Conservation (phyloP, 495 filamentous ascomycete species). For the Halenospora varia region DNA sequence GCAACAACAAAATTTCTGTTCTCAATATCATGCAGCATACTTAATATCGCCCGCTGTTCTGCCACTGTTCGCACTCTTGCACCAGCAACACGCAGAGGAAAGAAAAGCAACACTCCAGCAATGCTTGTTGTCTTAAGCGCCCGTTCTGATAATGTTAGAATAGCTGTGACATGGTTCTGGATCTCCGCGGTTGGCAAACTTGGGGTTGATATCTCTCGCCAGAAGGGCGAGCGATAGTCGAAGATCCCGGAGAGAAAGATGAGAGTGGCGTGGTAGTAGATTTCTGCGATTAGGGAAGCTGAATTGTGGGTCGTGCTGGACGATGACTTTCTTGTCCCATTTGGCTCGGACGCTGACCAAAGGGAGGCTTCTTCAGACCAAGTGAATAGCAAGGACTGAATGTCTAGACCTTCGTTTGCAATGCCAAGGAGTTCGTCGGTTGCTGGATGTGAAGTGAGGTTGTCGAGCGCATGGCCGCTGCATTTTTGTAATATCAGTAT, state of each 20-base stretch:
- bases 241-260: conserved; percentile 23
- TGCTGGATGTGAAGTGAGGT: too few species aligned
- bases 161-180: conserved; percentile 6
- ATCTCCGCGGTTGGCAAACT: not conserved
- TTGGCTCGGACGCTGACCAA: too few species aligned
- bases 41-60: conserved; percentile 22
- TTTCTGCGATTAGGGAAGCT: conserved; percentile 3
- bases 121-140: conserved; percentile 10
- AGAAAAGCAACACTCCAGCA: conserved; percentile 16
- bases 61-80: conserved; percentile 4
- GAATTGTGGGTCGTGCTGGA: not conserved
- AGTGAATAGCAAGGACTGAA: not conserved
- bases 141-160: not conserved
- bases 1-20: conserved; percentile 19
- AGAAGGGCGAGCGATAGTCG: conserved; percentile 13
- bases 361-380: conserved; percentile 8
- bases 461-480: too few species aligned
- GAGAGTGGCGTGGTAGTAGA: conserved; percentile 13
- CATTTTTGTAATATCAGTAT: too few species aligned
- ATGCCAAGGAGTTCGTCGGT: not conserved
- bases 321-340: too few species aligned
- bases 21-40: conserved; percentile 15
- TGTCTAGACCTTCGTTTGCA: conserved; percentile 4
- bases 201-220: not conserved
- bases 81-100: conserved; percentile 21